phyloP scores from a whole-genome alignment of 2,329 filamentous ascomycete genomes.

The Pseudocercospora eumusae region DNA sequence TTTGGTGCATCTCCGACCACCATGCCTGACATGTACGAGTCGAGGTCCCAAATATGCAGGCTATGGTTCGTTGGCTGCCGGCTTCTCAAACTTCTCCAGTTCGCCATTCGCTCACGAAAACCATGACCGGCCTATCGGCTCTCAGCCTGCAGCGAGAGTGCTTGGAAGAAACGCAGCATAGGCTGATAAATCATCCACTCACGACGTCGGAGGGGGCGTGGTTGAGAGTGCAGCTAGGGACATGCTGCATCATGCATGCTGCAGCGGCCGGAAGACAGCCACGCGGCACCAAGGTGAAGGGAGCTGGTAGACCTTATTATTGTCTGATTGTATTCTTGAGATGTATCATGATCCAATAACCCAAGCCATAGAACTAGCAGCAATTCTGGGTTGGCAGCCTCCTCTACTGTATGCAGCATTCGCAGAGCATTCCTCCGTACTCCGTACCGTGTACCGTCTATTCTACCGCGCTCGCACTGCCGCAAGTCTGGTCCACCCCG shows the following conservation, averaged over 20 bases:
- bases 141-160: neutral
- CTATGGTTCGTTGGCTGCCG: conserved; percentile 10
- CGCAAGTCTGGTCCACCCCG: conserved; percentile 1
- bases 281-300: conserved; percentile 5
- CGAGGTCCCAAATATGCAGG: neutral
- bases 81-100: neutral
- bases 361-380: conserved; percentile 1
- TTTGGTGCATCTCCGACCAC: conserved; percentile 7
- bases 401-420: neutral
- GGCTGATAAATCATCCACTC: neutral
- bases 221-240: conserved; percentile 9
- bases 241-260: conserved; percentile 5
- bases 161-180: neutral
- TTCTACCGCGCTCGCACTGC: no score
- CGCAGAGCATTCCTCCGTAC: no score
- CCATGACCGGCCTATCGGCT: neutral
- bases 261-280: conserved; percentile 8
- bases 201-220: neutral
- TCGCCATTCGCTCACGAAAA: neutral
- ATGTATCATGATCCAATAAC: no score
- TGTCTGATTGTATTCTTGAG: no score
- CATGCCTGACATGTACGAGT: conserved; percentile 14
- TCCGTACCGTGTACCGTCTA: no score
- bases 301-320: conserved; percentile 7
- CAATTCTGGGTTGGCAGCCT: neutral